A percentile compares a stretch with the other conserved stretches of the same genome.
These are phyloP conservation scores for Pichia sp. DNA, from an alignment of 1,139 yeast species.

Conservation along the genomic window DNA sequence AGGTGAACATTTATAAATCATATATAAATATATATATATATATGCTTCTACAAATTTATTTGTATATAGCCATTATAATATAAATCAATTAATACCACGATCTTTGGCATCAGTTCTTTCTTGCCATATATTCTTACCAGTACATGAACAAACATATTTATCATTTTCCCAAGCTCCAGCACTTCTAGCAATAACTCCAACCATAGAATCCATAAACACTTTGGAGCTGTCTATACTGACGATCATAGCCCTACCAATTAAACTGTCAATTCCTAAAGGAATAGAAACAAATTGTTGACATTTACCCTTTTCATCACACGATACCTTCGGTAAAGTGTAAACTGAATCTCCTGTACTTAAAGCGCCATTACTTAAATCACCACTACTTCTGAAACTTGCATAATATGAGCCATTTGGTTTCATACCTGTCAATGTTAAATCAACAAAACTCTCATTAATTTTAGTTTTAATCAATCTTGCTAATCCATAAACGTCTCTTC, in stretches of 20 bases:
- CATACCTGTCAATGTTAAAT: constrained; percentile 71
- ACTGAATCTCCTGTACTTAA: constrained; percentile 54
- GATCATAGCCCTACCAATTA: constrained; percentile 78
- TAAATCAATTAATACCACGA: constrained; percentile 39
- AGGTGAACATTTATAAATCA: constrained; percentile 6
- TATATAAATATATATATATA: no score
- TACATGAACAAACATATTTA: constrained; percentile 87
- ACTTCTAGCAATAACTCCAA: constrained; percentile 90
- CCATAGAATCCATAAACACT: constrained; percentile 43
- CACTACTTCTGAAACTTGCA: constrained; percentile 64
- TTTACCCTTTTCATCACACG: constrained; percentile 27
- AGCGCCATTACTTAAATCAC: constrained; percentile 75
- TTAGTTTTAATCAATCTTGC: constrained; percentile 79
- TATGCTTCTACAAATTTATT: no score
- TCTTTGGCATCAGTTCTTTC: constrained; percentile 71
- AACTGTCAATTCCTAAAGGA: constrained; percentile 48
- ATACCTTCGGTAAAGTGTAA: constrained; percentile 37
- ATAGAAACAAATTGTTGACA: constrained; percentile 67
- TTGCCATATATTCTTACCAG: constrained; percentile 95
- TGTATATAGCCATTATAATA: no score
- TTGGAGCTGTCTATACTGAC: constrained; percentile 35
- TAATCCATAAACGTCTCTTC: constrained; percentile 77
- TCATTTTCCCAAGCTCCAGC: constrained; percentile 98
- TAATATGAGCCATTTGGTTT: constrained; percentile 49
- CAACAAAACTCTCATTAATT: constrained; percentile 50